Percentiles rank a stretch among this genome's conserved stretches.
These are phyloP conservation scores for Pseudogymnoascus sp. DNA, from an alignment of 2,329 filamentous ascomycete genomes.

Conservation along the genomic window DNA sequence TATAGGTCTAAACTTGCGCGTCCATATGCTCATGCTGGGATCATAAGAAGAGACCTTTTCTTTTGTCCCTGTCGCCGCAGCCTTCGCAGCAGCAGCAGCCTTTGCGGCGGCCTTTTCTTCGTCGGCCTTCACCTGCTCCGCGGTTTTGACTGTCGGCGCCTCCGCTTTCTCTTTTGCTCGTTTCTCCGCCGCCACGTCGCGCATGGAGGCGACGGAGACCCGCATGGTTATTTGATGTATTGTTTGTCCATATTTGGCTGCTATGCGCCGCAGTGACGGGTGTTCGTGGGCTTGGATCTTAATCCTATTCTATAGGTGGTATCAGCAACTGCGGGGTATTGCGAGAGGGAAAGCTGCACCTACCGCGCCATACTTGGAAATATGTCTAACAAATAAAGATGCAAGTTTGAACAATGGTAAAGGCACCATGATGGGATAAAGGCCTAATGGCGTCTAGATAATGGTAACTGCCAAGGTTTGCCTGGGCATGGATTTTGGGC, in stretches of 20 bases:
- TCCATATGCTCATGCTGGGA: constrained; percentile 49
- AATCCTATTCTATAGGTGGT: constrained; percentile 51
- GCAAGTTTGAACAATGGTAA: constrained; percentile 63
- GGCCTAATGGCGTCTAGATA: constrained; percentile 7
- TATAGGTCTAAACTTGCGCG: constrained; percentile 55
- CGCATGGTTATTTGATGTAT: constrained; percentile 65
- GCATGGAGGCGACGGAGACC: constrained; percentile 52
- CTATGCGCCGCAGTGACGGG: constrained; percentile 52
- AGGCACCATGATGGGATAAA: constrained; percentile 48
- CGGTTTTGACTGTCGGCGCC: constrained; percentile 58
- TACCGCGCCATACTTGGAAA: constrained; percentile 66
- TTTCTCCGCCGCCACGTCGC: constrained; percentile 52
- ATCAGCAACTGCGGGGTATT: neutral
- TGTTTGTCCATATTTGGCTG: constrained; percentile 55
- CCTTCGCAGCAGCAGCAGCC: constrained; percentile 30
- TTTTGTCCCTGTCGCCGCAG: constrained; percentile 26
- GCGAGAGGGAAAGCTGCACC: constrained; percentile 27
- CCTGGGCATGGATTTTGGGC: neutral
- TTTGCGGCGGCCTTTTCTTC: constrained; percentile 40
- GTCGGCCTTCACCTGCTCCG: constrained; percentile 53
- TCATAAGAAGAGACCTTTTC: constrained; percentile 14
- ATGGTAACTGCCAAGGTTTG: constrained; percentile 3
- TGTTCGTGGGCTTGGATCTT: constrained; percentile 62
- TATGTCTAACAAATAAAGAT: constrained; percentile 56
- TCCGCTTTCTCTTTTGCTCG: constrained; percentile 57